Conservation (phyloP, 768 basidiomycete species). For the Crepidotus variabilis region DNA sequence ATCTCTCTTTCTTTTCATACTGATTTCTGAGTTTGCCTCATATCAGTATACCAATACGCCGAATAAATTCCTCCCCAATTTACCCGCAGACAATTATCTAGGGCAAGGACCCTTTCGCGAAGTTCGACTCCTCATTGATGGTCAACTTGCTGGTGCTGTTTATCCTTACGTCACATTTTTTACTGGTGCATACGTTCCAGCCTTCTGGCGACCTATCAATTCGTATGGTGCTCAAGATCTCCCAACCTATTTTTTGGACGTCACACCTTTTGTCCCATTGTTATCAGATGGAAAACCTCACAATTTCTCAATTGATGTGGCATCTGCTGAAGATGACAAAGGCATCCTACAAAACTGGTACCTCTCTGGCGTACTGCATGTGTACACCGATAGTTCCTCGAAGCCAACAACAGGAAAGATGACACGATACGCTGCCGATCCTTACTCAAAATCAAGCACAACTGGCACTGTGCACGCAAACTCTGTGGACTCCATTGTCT, state of each 20-base stretch:
- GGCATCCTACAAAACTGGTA: conserved; percentile 76
- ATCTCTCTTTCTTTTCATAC: background rate
- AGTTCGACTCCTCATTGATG: conserved; percentile 44
- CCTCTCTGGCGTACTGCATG: conserved; percentile 68
- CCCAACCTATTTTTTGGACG: conserved; percentile 73
- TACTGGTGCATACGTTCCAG: conserved; percentile 70
- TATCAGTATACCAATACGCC: conserved; percentile 65
- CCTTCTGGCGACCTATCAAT: conserved; percentile 73
- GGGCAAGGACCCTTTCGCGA: conserved; percentile 50
- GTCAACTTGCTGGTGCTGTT: conserved; percentile 40
- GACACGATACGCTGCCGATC: conserved; percentile 49
- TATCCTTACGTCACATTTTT: conserved; percentile 63
- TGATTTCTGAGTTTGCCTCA: background rate
- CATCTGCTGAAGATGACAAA: conserved; percentile 62
- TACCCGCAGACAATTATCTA: conserved; percentile 43
- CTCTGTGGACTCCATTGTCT: conserved; percentile 61
- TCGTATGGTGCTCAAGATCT: conserved; percentile 75
- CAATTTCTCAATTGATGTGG: conserved; percentile 68
- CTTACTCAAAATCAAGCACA: conserved; percentile 50
- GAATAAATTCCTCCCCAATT: conserved; percentile 49
- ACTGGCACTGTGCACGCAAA: conserved; percentile 39
- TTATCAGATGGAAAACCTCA: conserved; percentile 69
- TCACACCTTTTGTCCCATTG: conserved; percentile 73
- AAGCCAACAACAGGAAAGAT: conserved; percentile 67
- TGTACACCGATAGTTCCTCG: conserved; percentile 59